Evolutionary conservation across 1,284 basidiomycete species (phyloP), one percentile per base, ranked within the genome.

Genomic region (Cerioporus squamosus): DNA sequence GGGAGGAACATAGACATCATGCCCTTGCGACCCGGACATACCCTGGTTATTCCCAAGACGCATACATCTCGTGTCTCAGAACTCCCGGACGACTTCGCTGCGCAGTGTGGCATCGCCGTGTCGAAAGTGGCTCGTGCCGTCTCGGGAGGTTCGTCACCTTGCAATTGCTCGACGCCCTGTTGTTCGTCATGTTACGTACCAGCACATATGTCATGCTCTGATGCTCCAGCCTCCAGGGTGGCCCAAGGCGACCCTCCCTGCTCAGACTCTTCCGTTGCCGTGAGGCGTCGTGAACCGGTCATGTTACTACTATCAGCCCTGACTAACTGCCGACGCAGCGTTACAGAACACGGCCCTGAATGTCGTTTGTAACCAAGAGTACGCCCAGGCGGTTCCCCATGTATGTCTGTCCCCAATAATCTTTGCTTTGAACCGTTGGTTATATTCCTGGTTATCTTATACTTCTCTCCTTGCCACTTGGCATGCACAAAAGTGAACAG

Each of bases 301-400:
- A 36, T 4, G 12, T 36, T 36, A 36, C 33, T 36, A 36, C n/a
- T 22, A 20, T 43, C 42, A 12, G n/a, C 47, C 36, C 47, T 23
- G 47, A 38, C 47, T 36, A 36, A 36, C 33, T 36, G 33, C 33
- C 33, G 33, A 10, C 22, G n/a, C 53, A 90, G 89, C 85, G 2
- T 62, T 89, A 17, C 77, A 81, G 10, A 86, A 90, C 65, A 87
- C 85, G 5, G 87, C 77, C 9, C 74, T 90, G 50, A 91, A 91
- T 68, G 81, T 91, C 8, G 88, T 91, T 3, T 89, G 87, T 64
- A 91, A 91, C 68, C 90, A 93, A 71, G 88, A 91, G 70, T 91
- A 93, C 66, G 90, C 88, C 0, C 90, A 93, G 68, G 87, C 87
- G 6, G 88, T 93, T 3, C 85, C 84, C n/a, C 90, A 93, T 75